A percentile compares a stretch with the other conserved stretches of the same genome.
These are phyloP conservation scores for Penicillium cinerascens DNA, from an alignment of 495 filamentous ascomycete genomes.

Conservation along the genomic window DNA sequence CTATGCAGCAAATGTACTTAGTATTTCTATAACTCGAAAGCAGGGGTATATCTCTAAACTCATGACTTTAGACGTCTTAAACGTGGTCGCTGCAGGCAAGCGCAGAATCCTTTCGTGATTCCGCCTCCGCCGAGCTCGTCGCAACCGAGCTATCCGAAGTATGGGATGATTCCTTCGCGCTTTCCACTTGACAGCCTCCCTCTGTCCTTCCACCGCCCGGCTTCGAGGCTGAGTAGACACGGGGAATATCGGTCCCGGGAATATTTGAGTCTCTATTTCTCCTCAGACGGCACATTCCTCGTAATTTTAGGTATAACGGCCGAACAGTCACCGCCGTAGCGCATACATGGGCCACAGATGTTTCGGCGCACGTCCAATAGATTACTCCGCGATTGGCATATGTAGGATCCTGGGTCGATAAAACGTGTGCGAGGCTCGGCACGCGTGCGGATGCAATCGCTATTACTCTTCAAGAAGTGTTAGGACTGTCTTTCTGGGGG, in stretches of 20 bases:
- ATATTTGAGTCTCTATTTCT: not conserved
- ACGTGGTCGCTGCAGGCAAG: not conserved
- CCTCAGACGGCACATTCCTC: not conserved
- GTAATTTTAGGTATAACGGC: conserved; percentile 7
- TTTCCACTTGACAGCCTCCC: not conserved
- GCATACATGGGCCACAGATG: conserved; percentile 8
- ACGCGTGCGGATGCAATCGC: conserved; percentile 12
- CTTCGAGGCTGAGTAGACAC: not conserved
- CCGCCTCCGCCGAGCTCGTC: not conserved
- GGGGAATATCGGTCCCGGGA: not conserved
- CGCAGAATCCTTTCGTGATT: not conserved
- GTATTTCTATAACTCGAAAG: not conserved
- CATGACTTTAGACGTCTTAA: not conserved
- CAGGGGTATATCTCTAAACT: not conserved
- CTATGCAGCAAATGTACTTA: not conserved
- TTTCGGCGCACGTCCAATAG: conserved; percentile 14
- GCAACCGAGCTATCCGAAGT: not conserved
- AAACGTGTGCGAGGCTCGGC: conserved; percentile 8
- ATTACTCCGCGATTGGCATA: conserved; percentile 1
- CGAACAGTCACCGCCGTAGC: conserved; percentile 12
- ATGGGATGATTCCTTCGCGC: not conserved
- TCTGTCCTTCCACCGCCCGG: not conserved
- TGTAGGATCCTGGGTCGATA: conserved; percentile 6
- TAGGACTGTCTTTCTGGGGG: not conserved
- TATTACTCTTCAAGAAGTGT: conserved; percentile 4